A percentile compares a stretch with the other conserved stretches of the same genome.
Conservation (phyloP, 1,139 yeast species). For the Debaryomyces robertsiae region DNA sequence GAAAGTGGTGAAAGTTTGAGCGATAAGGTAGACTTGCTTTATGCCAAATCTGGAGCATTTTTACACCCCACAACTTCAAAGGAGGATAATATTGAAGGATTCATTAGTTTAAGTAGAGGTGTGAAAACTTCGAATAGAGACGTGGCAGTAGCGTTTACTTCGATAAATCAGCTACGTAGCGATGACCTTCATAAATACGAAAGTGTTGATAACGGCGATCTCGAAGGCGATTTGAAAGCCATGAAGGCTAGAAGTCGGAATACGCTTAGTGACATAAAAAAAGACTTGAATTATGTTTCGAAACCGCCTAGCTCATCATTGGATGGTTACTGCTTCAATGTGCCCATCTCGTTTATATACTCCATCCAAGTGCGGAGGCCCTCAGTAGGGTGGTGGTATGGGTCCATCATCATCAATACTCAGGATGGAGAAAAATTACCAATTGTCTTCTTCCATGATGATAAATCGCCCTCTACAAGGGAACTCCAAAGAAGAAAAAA, state of each 20-base stretch:
- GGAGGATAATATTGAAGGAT: slow-evolving; percentile 79
- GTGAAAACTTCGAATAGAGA: slow-evolving; percentile 58
- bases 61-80: slow-evolving; percentile 79
- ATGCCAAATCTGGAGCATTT: slow-evolving; percentile 69
- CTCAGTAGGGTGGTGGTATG: slow-evolving; percentile 87
- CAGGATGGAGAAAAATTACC: slow-evolving; percentile 73
- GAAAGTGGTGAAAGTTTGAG: slow-evolving; percentile 6
- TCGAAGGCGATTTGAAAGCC: slow-evolving; percentile 23
- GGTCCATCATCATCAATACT: slow-evolving; percentile 75
- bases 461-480: slow-evolving; percentile 75
- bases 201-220: slow-evolving; percentile 52
- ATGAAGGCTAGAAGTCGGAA: slow-evolving; percentile 16
- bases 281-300: slow-evolving; percentile 35
- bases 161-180: slow-evolving; percentile 57
- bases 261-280: slow-evolving; percentile 18
- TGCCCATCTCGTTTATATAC: slow-evolving; percentile 62
- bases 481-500: slow-evolving; percentile 59
- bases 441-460: slow-evolving; percentile 88
- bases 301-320: slow-evolving; percentile 56
- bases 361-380: slow-evolving; percentile 86
- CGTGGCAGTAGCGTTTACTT: slow-evolving; percentile 70
- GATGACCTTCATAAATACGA: slow-evolving; percentile 55
- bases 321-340: slow-evolving; percentile 66
- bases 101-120: slow-evolving; percentile 61
- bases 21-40: slow-evolving; percentile 46